Base-by-base conservation (phyloP, 169 alveolate species). In the Amoebophrya sp. region DNA sequence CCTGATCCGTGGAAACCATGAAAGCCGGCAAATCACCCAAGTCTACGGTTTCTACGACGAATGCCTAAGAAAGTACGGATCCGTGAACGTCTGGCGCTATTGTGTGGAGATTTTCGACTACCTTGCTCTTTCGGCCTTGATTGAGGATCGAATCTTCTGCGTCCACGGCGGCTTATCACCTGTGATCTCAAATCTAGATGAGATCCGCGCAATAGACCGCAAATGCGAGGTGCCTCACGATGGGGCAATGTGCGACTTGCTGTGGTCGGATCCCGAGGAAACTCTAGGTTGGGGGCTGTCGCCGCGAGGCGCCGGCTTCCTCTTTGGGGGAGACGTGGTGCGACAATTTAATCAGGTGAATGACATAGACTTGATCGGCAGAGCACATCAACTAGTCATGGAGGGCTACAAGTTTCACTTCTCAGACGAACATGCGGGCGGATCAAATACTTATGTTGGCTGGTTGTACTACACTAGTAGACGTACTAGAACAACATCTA, bases 31-130 rank as follows among this genome's bases (percentile, higher is more conserved):
- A 95, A 97, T 98, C 83, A 98, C 99, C 0, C 98, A 98, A 96
- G 99, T 97, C 34, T 99, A 99, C 96, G 99, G 99, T 3, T 99
- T 99, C 95, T 99, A 98, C 96, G 99, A 99, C 95, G 99, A 99
- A 95, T 99, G 99, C 94, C 95, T 98, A 93, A 95, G 99, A 93
- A 98, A 98, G 94, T 99, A 98, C 94, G 99, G 99, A 18, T 97
- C 99, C 93, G 99, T 98, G 78, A 98, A 98, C 94, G 99, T 99
- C 91, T 93, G 94, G 93, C 12, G 94, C 38, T 90, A 90, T 90
- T 93, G 93, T 90, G 90, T 91, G 53, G 94, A 93, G 40, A 90
- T 93, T 76, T 93, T 47, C 65, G 65, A 47, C 65, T 47, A 47
- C 65, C 65, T 47, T 18, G 65, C 65, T 6, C 65, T 98, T 33